Evolutionary conservation across 352 stramenopile species (phyloP).

Genomic region (Globisporangium nagaii): DNA sequence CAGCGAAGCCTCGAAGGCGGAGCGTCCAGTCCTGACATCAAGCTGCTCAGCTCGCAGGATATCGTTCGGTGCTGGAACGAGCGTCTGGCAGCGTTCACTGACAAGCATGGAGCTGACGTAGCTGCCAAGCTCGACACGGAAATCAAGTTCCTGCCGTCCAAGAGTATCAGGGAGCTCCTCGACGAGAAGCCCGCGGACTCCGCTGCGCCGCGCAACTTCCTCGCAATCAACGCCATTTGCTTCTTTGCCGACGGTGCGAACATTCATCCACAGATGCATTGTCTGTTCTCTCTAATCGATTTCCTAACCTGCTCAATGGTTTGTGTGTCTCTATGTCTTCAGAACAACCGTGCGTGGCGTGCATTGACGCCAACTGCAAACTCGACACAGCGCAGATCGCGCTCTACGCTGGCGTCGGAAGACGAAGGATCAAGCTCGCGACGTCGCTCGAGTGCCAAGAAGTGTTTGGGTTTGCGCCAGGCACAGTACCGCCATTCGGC

Average conservation of each 20-base stretch:
- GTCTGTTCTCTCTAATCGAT: neutral
- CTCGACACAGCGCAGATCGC: conserved; percentile 58
- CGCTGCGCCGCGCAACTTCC: conserved; percentile 18
- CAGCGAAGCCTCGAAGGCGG: neutral
- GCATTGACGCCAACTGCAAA: conserved; percentile 56
- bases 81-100: neutral
- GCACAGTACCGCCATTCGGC: conserved; percentile 56
- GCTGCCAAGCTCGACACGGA: conserved; percentile 1
- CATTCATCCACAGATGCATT: no score
- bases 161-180: conserved; percentile 32
- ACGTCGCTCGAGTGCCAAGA: conserved; percentile 50
- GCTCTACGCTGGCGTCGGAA: conserved; percentile 35
- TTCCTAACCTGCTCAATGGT: neutral
- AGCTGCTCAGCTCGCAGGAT: conserved; percentile 3
- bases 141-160: conserved; percentile 30
- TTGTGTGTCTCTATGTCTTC: neutral
- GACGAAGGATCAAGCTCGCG: conserved; percentile 65
- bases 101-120: neutral
- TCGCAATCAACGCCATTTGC: conserved; percentile 70
- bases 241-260: conserved; percentile 70
- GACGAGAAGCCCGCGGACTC: conserved; percentile 11
- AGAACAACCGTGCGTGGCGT: conserved; percentile 54
- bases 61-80: conserved; percentile 9
- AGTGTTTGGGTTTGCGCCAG: conserved; percentile 58
- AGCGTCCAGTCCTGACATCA: neutral